Evolutionary conservation across 176 grass and related monocot genomes (phyloP), one percentile per base, ranked within the genome.

Genomic region (Juncus inflexus): DNA sequence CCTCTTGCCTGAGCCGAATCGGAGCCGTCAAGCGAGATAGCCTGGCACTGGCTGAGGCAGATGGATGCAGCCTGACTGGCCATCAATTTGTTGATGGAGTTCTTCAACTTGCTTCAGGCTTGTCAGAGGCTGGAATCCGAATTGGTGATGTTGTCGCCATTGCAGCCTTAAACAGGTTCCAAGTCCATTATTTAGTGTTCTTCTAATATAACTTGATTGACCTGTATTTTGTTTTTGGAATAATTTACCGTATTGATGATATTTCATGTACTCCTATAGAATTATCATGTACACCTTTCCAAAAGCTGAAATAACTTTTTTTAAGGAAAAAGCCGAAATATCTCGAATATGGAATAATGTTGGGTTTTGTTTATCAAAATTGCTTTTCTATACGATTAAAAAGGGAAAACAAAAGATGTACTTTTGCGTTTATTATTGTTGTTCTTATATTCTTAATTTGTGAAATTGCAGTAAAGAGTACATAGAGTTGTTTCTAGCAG

Each of bases 101-200:
- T 36, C 57, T 41, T 14, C 41, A 70, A 10, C 81, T 96, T 15
- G 79, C 87, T 19, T 64, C 64, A 40, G 84, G 76, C 42, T 84
- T 96, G 52, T 63, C 37, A 3, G 45, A 58, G 3, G 62, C 64
- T 49, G 84, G 91, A 0, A 15, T 96, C 42, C 42, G 73, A 5
- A 61, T 45, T 0, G 74, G 86, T 5, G 76, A 83, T 15, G 76
- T 90, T 37, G 76, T 81, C 42, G 87, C 86, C 51, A 67, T 80
- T 54, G 84, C 86, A 3, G 87, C 84, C 53, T 74, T 96, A 62
- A 96, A 96, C 81, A 96, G 91, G 91, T 95, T 45, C n/a, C n/a
- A n/a, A n/a, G n/a, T n/a, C n/a, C n/a, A n/a, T n/a, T n/a, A n/a
- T n/a, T n/a, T n/a, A n/a, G n/a, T n/a, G n/a, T n/a, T n/a, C n/a